These are phyloP conservation scores for Fusarium buxicola DNA, from an alignment of 2,329 filamentous ascomycete genomes.

Conservation along the genomic window DNA sequence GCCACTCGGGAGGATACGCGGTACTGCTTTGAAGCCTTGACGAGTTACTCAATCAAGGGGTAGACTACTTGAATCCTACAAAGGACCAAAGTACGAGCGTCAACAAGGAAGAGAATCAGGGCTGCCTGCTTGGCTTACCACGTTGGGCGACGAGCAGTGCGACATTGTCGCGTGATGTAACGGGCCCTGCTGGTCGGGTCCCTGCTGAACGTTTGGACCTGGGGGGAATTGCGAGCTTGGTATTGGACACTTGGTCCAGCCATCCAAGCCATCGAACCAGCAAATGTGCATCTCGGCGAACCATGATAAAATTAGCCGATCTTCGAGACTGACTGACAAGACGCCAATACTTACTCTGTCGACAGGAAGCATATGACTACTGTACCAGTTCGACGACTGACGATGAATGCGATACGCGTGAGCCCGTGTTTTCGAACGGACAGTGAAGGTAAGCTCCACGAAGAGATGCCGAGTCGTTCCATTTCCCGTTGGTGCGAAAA, in stretches of 20 bases:
- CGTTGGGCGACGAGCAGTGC: slow-evolving; percentile 25
- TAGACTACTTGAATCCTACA: neutral
- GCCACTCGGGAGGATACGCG: slow-evolving; percentile 32
- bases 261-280: slow-evolving; percentile 33
- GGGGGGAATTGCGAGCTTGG: slow-evolving; percentile 37
- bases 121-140: slow-evolving; percentile 38
- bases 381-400: neutral
- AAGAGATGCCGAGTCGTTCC: too few relatives aligned
- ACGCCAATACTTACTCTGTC: too few relatives aligned
- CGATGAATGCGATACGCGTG: too few relatives aligned
- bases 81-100: slow-evolving; percentile 14
- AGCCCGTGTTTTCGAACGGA: too few relatives aligned
- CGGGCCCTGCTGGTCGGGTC: slow-evolving; percentile 27
- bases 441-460: too few relatives aligned
- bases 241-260: slow-evolving; percentile 32
- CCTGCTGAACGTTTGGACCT: slow-evolving; percentile 36
- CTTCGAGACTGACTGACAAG: neutral
- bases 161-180: slow-evolving; percentile 45
- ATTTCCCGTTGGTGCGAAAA: too few relatives aligned
- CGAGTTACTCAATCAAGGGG: slow-evolving; percentile 35
- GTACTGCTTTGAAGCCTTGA: slow-evolving; percentile 12
- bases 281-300: slow-evolving; percentile 13
- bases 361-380: neutral
- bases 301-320: neutral
- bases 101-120: slow-evolving; percentile 12